A percentile compares a stretch with the other conserved stretches of the same genome.
Conservation (phyloP, 2,329 filamentous ascomycete species). For the Penicillium sp. region DNA sequence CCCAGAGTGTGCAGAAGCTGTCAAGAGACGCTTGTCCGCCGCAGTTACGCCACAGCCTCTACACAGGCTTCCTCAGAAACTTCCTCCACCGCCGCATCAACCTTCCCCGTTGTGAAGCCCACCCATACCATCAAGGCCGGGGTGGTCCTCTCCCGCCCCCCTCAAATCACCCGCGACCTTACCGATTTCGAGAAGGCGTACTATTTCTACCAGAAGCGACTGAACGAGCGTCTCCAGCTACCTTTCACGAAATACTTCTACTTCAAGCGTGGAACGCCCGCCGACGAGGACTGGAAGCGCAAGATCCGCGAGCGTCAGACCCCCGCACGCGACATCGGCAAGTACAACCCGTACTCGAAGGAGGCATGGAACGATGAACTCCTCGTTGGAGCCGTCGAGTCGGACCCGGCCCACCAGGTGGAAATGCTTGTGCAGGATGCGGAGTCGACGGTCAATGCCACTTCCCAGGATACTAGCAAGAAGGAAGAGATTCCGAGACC, state of each 20-base stretch:
- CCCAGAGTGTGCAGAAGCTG: constrained; percentile 38
- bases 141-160: constrained; percentile 78
- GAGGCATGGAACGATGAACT: constrained; percentile 89
- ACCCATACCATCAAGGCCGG: constrained; percentile 51
- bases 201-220: constrained; percentile 92
- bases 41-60: no score
- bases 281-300: constrained; percentile 79
- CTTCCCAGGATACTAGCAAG: constrained; percentile 39
- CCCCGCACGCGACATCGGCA: constrained; percentile 73
- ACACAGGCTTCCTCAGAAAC: no score
- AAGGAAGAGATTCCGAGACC: constrained; percentile 63
- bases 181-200: constrained; percentile 83
- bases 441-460: constrained; percentile 43
- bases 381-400: constrained; percentile 61
- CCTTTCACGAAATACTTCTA: constrained; percentile 89
- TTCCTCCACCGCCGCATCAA: constrained; percentile 33
- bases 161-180: constrained; percentile 72
- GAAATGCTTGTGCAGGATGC: constrained; percentile 67
- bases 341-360: constrained; percentile 65
- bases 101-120: constrained; percentile 27
- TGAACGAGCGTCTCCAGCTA: constrained; percentile 82
- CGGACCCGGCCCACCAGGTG: constrained; percentile 55
- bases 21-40: constrained; percentile 34
- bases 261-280: constrained; percentile 81
- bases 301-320: constrained; percentile 70